Conservation (phyloP, 495 filamentous ascomycete species). For the Pyrenopolyporus hunteri region DNA sequence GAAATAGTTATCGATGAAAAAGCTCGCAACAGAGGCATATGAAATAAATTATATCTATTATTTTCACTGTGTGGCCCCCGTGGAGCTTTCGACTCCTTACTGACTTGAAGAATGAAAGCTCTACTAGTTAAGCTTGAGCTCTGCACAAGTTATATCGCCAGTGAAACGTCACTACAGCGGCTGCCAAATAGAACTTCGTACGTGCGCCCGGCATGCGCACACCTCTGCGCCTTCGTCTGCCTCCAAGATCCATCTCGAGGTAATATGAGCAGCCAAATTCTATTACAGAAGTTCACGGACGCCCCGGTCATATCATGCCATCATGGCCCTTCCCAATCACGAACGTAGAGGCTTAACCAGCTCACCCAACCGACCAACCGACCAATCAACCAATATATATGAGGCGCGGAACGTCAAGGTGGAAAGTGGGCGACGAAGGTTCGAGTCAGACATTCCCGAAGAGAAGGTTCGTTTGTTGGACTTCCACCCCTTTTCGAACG, state of each 20-base stretch:
- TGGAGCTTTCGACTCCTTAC: conserved; percentile 4
- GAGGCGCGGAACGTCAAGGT: conserved; percentile 13
- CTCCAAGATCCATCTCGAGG: conserved; percentile 20
- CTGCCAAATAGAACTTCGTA: conserved; percentile 26
- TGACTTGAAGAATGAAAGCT: conserved; percentile 5
- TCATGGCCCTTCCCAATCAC: conserved; percentile 32
- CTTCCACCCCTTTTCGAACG: conserved; percentile 24
- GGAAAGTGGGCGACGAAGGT: neutral
- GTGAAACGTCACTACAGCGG: conserved; percentile 24
- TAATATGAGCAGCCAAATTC: conserved; percentile 29
- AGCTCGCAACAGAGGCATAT: neutral
- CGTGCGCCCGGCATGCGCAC: conserved; percentile 8
- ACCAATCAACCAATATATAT: conserved; percentile 18
- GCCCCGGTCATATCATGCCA: conserved; percentile 33
- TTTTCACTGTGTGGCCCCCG: conserved; percentile 9
- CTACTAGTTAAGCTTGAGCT: conserved; percentile 9
- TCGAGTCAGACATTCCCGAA: conserved; percentile 5
- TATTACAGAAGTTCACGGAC: conserved; percentile 35
- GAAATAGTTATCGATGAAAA: too few species aligned
- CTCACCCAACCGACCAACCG: conserved; percentile 15
- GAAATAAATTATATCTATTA: conserved; percentile 34
- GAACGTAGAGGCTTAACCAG: conserved; percentile 29
- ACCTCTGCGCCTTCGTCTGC: conserved; percentile 7
- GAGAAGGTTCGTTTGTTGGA: conserved; percentile 5
- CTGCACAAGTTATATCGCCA: conserved; percentile 33